Evolutionary conservation across 2,329 filamentous ascomycete species (phyloP).

Genomic region (Cytospora chrysosperma): DNA sequence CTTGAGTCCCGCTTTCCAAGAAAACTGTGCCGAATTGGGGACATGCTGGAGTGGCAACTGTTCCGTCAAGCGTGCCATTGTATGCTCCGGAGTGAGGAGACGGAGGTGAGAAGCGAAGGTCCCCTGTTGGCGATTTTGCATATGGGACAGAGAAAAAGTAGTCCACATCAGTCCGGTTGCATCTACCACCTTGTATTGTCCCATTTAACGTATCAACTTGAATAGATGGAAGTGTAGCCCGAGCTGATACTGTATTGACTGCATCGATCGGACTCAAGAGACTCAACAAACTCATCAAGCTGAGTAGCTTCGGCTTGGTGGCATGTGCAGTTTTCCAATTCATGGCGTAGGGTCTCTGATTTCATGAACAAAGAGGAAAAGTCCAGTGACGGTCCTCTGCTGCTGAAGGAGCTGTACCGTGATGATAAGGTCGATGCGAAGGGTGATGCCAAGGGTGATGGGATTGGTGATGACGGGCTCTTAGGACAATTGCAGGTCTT

Average conservation of each 20-base stretch:
- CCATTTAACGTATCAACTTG: background rate
- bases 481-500: background rate
- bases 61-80: background rate
- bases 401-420: background rate
- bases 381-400: constrained; percentile 9
- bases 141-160: background rate
- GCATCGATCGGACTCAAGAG: background rate
- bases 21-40: background rate
- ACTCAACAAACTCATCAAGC: background rate
- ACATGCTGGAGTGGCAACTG: background rate
- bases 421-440: background rate
- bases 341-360: constrained; percentile 10
- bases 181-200: background rate
- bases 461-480: background rate
- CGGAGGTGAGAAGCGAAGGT: background rate
- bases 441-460: constrained; percentile 3
- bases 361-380: constrained; percentile 16
- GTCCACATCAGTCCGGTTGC: background rate
- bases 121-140: background rate
- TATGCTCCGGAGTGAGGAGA: background rate
- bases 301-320: background rate
- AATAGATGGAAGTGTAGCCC: constrained; percentile 9
- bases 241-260: background rate
- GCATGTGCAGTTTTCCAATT: constrained; percentile 1
- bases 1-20: background rate